Evolutionary conservation across 2,329 filamentous ascomycete genomes (phyloP), one percentile per base, ranked within the genome.

Genomic region (Madurella fahalii): DNA sequence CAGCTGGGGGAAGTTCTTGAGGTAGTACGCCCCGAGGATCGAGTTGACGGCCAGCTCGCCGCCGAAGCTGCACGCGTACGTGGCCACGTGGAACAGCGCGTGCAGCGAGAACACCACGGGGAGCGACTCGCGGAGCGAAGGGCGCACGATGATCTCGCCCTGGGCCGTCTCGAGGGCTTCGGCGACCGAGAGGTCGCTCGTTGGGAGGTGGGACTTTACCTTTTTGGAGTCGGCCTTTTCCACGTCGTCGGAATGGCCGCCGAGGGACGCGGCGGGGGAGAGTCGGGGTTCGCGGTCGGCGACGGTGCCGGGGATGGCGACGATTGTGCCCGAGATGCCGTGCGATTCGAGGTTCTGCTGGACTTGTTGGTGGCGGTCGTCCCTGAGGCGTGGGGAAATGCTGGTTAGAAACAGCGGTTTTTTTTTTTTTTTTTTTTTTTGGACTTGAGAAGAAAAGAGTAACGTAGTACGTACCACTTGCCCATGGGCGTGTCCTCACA

Each of bases 401-500:
- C 15, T 18, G 1, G 32, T 18, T 12, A 17, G 17, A 25, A 25
- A 7, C 25, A 25, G 25, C 25, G 25, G 3, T 4, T 25, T 25
- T 25, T 7, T 4, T 25, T 25, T 25, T 25, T n/a, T n/a, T 25
- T 4, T 25, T 25, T 25, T 7, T 4, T 25, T 25, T 25, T 25
- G 25, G 18, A 13, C 12, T 20, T 4, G 37, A 1, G 2, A 3
- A 9, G 16, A 43, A 32, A 13, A n/a, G 2, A 12, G 13, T 12
- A 5, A 40, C 15, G 12, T 18, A 7, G 13, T 11, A 47, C 57
- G 7, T 48, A 57, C 57, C 91, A 96, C 61, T 83, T 84, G 34
- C 90, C 90, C 1, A 83, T 87, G 0, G 91, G 91, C 0, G 89
- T 92, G 65, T 96, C 91, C 1, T 88, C 83, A 64, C 89, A 92